These are phyloP conservation scores for Aspergillus sp. DNA, from an alignment of 2,329 filamentous ascomycete genomes.

Conservation along the genomic window DNA sequence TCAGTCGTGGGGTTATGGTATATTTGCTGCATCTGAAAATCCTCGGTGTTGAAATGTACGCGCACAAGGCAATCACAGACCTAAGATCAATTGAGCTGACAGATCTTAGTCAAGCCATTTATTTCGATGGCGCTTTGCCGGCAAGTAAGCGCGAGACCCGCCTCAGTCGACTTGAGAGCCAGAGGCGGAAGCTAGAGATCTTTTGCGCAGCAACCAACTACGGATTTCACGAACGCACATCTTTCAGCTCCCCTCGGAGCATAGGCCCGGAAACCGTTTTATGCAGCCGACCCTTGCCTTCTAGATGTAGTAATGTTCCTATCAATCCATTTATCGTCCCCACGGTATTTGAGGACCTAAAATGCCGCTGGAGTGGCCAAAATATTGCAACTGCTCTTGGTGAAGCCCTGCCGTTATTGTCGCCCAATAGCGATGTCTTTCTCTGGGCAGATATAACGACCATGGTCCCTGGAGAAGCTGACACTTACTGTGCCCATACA, in stretches of 20 bases:
- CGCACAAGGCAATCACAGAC: slow-evolving; percentile 30
- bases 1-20: slow-evolving; percentile 62
- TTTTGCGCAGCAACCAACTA: slow-evolving; percentile 47
- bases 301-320: slow-evolving; percentile 46
- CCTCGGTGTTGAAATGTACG: slow-evolving; percentile 69
- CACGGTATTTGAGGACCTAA: slow-evolving; percentile 72
- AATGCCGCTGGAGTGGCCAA: slow-evolving; percentile 47
- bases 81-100: slow-evolving; percentile 19
- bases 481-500: slow-evolving; percentile 74
- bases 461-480: slow-evolving; percentile 83
- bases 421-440: slow-evolving; percentile 28
- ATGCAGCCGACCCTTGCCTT: slow-evolving; percentile 28
- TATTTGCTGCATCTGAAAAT: slow-evolving; percentile 67
- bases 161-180: slow-evolving; percentile 62
- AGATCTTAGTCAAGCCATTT: slow-evolving; percentile 65
- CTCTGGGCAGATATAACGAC: slow-evolving; percentile 48
- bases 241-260: not conserved
- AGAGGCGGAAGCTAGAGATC: slow-evolving; percentile 60
- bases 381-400: slow-evolving; percentile 28
- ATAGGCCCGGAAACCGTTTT: slow-evolving; percentile 33
- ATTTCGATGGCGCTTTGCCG: slow-evolving; percentile 86
- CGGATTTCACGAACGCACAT: slow-evolving; percentile 31
- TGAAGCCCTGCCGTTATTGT: slow-evolving; percentile 31
- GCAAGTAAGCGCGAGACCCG: slow-evolving; percentile 66
- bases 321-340: slow-evolving; percentile 75